phyloP scores from a whole-genome alignment of 2,329 filamentous ascomycete genomes.

The Aspergillus jensenii region DNA sequence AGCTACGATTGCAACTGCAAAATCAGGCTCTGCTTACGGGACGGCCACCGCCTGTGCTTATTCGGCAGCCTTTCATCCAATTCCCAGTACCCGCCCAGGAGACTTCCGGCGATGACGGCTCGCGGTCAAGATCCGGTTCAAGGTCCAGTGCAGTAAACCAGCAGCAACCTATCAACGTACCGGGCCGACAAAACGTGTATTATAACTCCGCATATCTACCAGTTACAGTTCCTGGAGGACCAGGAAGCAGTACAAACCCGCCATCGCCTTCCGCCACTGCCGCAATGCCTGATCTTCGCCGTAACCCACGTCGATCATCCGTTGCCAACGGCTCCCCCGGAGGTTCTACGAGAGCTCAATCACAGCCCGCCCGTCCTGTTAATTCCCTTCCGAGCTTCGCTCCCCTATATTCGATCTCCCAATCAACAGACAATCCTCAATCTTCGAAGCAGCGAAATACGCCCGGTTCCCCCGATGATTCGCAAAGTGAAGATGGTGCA shows the following conservation, averaged over 20 bases:
- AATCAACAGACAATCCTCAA: constrained; percentile 30
- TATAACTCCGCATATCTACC: constrained; percentile 38
- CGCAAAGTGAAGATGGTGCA: constrained; percentile 31
- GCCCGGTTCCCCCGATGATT: constrained; percentile 34
- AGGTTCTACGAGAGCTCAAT: constrained; percentile 47
- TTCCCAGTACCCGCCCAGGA: constrained; percentile 41
- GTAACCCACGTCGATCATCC: constrained; percentile 46
- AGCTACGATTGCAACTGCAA: constrained; percentile 48
- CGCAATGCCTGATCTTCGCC: constrained; percentile 44
- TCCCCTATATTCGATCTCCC: constrained; percentile 33
- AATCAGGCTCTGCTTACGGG: constrained; percentile 46
- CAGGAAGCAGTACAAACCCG: constrained; percentile 46
- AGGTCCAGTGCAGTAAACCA: constrained; percentile 40
- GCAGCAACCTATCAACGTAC: constrained; percentile 32
- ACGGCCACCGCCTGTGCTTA: constrained; percentile 38
- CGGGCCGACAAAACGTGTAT: constrained; percentile 36
- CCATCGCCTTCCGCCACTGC: constrained; percentile 44
- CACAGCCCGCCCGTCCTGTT: constrained; percentile 49
- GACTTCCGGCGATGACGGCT: constrained; percentile 33
- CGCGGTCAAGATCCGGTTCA: constrained; percentile 37
- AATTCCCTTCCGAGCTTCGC: constrained; percentile 36
- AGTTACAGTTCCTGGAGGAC: constrained; percentile 34
- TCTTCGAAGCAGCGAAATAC: constrained; percentile 30
- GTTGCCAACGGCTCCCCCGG: constrained; percentile 43
- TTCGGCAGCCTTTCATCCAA: constrained; percentile 43